Evolutionary conservation across 2,329 filamentous ascomycete genomes (phyloP).

Genomic region (Periconia sp.): DNA sequence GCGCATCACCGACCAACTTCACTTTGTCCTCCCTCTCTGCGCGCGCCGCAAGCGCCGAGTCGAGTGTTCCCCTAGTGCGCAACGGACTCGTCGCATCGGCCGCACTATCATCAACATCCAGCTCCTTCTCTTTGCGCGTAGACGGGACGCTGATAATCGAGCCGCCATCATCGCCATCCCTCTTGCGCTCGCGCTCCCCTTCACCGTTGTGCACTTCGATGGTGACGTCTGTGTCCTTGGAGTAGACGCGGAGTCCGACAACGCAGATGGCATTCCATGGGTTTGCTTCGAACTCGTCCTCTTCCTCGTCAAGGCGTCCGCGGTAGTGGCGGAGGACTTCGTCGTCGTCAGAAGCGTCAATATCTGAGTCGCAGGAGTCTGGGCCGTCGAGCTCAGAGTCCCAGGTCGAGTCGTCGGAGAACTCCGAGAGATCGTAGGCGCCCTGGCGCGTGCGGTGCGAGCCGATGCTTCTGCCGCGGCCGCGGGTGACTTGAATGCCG

Average conservation of each 20-base stretch:
- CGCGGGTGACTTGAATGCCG: constrained; percentile 36
- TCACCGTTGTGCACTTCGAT: constrained; percentile 54
- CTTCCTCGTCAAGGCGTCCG: constrained; percentile 31
- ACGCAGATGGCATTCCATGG: constrained; percentile 66
- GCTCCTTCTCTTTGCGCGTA: constrained; percentile 31
- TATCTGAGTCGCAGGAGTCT: constrained; percentile 29
- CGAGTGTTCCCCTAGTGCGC: constrained; percentile 31
- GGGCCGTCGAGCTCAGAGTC: constrained; percentile 45
- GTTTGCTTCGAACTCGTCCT: constrained; percentile 50
- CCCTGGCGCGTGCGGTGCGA: constrained; percentile 35
- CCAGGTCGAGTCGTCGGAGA: constrained; percentile 42
- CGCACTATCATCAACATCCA: constrained; percentile 46
- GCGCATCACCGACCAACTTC: constrained; percentile 28
- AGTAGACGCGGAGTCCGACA: constrained; percentile 61
- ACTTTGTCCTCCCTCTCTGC: constrained; percentile 15
- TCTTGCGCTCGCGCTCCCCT: constrained; percentile 14
- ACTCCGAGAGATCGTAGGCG: constrained; percentile 29
- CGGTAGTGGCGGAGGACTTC: constrained; percentile 25
- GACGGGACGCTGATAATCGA: constrained; percentile 25
- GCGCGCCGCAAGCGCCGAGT: constrained; percentile 20
- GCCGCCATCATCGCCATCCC: constrained; percentile 25
- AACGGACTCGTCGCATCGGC: constrained; percentile 43
- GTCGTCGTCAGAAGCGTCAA: constrained; percentile 22
- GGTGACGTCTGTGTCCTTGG: constrained; percentile 52
- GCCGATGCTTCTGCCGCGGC: constrained; percentile 28